These are phyloP conservation scores for Cyberlindnera veronae DNA, from an alignment of 805 yeast genomes.

Conservation along the genomic window DNA sequence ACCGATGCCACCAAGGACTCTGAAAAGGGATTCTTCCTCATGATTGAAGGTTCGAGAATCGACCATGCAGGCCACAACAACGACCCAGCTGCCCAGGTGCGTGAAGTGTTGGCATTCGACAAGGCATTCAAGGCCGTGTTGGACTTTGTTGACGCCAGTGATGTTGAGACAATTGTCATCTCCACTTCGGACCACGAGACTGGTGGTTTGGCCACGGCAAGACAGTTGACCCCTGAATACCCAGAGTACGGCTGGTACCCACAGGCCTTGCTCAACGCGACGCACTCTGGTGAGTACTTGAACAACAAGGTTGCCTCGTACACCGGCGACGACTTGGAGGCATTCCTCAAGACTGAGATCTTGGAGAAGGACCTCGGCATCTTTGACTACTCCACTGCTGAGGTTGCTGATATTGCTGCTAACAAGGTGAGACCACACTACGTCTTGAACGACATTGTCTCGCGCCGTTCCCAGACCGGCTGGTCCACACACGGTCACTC, in stretches of 20 bases:
- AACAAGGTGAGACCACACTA: constrained; percentile 36
- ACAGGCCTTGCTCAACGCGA: constrained; percentile 61
- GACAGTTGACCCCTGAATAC: constrained; percentile 63
- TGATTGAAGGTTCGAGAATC: constrained; percentile 89
- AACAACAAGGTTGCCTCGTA: constrained; percentile 41
- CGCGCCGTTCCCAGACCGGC: constrained; percentile 84
- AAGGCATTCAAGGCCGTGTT: constrained; percentile 73
- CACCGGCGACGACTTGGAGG: constrained; percentile 33
- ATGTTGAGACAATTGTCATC: constrained; percentile 72
- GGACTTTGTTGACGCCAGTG: constrained; percentile 63
- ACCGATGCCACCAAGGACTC: constrained; percentile 63
- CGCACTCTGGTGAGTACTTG: constrained; percentile 75
- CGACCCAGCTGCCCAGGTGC: constrained; percentile 92
- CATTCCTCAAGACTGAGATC: constrained; percentile 50
- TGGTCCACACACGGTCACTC: constrained; percentile 97
- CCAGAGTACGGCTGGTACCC: constrained; percentile 93
- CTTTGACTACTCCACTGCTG: constrained; percentile 49
- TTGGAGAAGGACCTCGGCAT: constrained; percentile 69
- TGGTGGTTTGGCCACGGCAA: constrained; percentile 87
- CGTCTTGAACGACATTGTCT: constrained; percentile 64
- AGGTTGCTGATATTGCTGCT: constrained; percentile 42
- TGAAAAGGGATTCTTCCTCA: constrained; percentile 79
- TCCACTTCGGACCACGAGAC: constrained; percentile 95
- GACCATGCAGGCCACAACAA: constrained; percentile 95
- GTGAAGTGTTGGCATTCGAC: constrained; percentile 86